Evolutionary conservation across 176 grass and related monocot genomes (phyloP), one percentile per base, ranked within the genome.

Genomic region (Metroxylon sagu): DNA sequence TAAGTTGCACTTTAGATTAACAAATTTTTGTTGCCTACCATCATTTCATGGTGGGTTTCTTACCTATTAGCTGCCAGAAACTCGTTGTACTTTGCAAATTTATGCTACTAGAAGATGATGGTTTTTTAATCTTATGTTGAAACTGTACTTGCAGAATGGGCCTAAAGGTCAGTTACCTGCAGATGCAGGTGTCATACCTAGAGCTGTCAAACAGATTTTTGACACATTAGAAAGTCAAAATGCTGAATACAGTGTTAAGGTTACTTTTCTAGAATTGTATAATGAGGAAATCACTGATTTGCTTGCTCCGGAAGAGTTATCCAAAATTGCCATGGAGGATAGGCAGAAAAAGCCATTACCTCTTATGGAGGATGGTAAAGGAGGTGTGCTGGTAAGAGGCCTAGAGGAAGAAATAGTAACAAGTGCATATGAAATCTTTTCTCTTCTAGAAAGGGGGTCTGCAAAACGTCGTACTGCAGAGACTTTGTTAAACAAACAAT

Each of bases 331-430:
- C 49, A 52, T 85, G 1, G 94, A 98, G 69, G 93, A 97, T 12
- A 77, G 73, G 52, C 87, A 96, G 56, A 98, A 93, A 74, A 98
- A 89, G 30, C 59, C 70, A 6, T 66, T 98, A 12, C 94, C 94
- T 67, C 80, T 98, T 31, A 98, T 98, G 94, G 94, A 98, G 71
- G 94, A 98, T 61, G 94, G 94, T 16, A 98, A 98, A 80, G 94
- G 94, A 17, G 94, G 94, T 25, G 94, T 98, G 56, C 85, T 98
- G 23, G 85, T 98, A 31, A 92, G 84, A 66, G 94, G 94, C 49
- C 51, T 98, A n/a, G 94, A 98, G 62, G 94, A 98, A 77, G 94
- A 98, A 67, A 98, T 89, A 59, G 94, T 98, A 8, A 93, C 88
- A 0, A 98, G 81, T 57, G 76, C 82, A 14, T 52, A 30, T 48